Conservation (phyloP, 1,284 basidiomycete species). For the Sporisorium scitamineum region DNA sequence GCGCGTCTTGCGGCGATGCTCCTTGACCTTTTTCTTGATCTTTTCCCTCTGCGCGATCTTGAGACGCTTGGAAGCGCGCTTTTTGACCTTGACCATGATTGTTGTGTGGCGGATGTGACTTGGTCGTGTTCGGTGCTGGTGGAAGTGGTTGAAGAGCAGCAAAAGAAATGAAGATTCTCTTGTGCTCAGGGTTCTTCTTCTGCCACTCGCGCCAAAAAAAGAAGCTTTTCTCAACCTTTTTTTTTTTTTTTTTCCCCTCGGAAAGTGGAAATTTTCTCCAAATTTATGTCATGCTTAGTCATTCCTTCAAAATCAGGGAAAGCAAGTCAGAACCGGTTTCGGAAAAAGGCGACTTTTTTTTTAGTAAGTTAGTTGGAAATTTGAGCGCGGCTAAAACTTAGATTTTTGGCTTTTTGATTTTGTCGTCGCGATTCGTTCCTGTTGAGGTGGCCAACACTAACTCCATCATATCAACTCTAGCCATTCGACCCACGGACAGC, state of each 20-base stretch:
- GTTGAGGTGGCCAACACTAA: too few relatives aligned
- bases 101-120: neutral
- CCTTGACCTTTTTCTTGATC: conserved; percentile 64
- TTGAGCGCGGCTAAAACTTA: neutral
- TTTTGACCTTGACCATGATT: conserved; percentile 60
- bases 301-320: too few relatives aligned
- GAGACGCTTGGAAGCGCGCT: conserved; percentile 63
- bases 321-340: too few relatives aligned
- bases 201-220: conserved; percentile 6
- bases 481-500: too few relatives aligned
- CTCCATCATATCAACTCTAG: too few relatives aligned
- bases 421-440: too few relatives aligned
- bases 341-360: too few relatives aligned
- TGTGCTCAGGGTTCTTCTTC: conserved; percentile 10
- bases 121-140: neutral
- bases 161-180: neutral
- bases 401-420: neutral
- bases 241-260: neutral
- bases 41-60: conserved; percentile 65
- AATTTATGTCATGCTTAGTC: neutral
- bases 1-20: conserved; percentile 65
- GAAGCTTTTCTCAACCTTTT: conserved; percentile 16
- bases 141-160: neutral
- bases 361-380: too few relatives aligned
- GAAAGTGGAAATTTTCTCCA: conserved; percentile 5